phyloP scores from a whole-genome alignment of 768 basidiomycete genomes.

The Leccinum ochraceum region DNA sequence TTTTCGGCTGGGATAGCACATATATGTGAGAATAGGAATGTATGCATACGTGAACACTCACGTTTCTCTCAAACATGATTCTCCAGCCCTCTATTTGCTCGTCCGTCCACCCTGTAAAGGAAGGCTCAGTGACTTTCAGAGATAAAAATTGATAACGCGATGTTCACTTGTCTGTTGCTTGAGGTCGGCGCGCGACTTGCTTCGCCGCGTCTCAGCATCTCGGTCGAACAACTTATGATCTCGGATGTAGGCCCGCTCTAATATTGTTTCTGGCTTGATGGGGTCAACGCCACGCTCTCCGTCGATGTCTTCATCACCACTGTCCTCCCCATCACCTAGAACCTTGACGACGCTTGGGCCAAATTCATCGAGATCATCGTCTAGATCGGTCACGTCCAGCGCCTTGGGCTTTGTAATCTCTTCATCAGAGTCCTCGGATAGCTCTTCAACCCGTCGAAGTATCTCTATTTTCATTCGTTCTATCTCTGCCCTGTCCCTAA shows the following conservation, averaged over 20 bases:
- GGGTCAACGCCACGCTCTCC: conserved; percentile 28
- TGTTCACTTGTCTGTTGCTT: conserved; percentile 63
- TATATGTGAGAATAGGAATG: conserved; percentile 11
- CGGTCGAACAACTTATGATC: conserved; percentile 78
- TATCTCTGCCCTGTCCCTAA: conserved; percentile 60
- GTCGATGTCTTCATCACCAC: conserved; percentile 39
- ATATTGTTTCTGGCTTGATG: conserved; percentile 54
- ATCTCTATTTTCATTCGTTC: conserved; percentile 84
- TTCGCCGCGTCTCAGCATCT: conserved; percentile 68
- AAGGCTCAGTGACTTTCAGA: neutral
- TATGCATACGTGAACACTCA: conserved; percentile 40
- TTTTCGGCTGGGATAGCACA: conserved; percentile 54
- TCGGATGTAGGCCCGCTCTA: conserved; percentile 77
- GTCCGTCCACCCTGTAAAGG: conserved; percentile 62
- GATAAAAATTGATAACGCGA: neutral
- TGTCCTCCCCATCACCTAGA: conserved; percentile 58
- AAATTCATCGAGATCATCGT: conserved; percentile 55
- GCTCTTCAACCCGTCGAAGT: conserved; percentile 69
- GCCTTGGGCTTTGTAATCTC: conserved; percentile 35
- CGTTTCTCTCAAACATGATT: conserved; percentile 87
- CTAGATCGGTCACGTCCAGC: conserved; percentile 40
- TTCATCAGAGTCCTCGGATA: conserved; percentile 66
- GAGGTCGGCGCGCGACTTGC: conserved; percentile 66
- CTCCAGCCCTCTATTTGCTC: conserved; percentile 93
- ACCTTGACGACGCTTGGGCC: conserved; percentile 45